phyloP scores from a whole-genome alignment of 1,139 yeast genomes.

The Blastobotrys proliferans region DNA sequence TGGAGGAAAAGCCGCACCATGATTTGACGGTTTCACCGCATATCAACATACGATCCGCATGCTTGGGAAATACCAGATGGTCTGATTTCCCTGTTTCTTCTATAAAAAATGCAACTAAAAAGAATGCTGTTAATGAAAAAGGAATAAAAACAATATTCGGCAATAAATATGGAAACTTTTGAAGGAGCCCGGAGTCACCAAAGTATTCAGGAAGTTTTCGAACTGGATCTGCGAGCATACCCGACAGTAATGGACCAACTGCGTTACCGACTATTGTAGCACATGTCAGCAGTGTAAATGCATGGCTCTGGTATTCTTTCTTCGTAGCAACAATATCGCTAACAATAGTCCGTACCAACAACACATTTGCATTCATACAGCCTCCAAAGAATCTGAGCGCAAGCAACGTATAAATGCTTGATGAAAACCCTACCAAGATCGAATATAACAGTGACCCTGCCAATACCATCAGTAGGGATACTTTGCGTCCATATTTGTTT shows the following conservation, averaged over 20 bases:
- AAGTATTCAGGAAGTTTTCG: constrained; percentile 25
- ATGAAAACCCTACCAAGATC: constrained; percentile 49
- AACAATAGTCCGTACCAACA: constrained; percentile 54
- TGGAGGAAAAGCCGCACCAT: too few relatives aligned
- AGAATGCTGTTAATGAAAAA: constrained; percentile 34
- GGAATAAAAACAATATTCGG: constrained; percentile 53
- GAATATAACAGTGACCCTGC: constrained; percentile 48
- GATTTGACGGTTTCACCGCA: constrained; percentile 21
- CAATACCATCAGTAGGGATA: constrained; percentile 38
- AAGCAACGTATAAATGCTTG: constrained; percentile 48
- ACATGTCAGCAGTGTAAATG: constrained; percentile 54
- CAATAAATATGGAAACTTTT: constrained; percentile 51
- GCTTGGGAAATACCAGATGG: constrained; percentile 46
- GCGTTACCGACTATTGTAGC: constrained; percentile 54
- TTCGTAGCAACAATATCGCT: constrained; percentile 55
- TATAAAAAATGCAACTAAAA: constrained; percentile 45
- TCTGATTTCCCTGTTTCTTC: constrained; percentile 48
- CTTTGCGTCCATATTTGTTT: constrained; percentile 46
- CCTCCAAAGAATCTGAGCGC: constrained; percentile 51
- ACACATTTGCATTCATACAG: constrained; percentile 54
- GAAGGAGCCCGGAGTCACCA: constrained; percentile 31
- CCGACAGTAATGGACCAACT: constrained; percentile 46
- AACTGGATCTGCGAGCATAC: constrained; percentile 37
- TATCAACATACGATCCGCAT: constrained; percentile 43
- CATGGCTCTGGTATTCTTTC: constrained; percentile 54